phyloP scores from a whole-genome alignment of 495 filamentous ascomycete genomes.

The Rhizodiscina lignyota region DNA sequence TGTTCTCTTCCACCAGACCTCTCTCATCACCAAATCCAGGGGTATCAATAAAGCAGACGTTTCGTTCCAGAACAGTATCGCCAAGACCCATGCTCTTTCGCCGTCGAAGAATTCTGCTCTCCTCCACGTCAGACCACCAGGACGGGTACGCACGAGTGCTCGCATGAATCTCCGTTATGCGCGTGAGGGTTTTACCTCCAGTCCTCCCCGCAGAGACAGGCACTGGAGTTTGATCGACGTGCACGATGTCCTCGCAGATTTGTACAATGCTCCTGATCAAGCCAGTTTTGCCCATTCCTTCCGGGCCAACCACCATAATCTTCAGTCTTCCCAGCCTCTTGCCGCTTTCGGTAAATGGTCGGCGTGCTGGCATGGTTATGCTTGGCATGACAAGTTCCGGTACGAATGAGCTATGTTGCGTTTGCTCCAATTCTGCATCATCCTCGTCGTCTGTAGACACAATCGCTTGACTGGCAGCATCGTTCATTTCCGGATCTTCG shows the following conservation, averaged over 20 bases:
- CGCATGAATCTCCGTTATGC: slow-evolving; percentile 70
- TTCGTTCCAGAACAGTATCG: slow-evolving; percentile 75
- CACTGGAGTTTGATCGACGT: slow-evolving; percentile 61
- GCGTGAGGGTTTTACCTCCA: slow-evolving; percentile 10
- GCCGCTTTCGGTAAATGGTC: slow-evolving; percentile 80
- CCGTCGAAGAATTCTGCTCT: slow-evolving; percentile 48
- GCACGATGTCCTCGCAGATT: slow-evolving; percentile 88
- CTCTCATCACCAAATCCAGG: slow-evolving; percentile 45
- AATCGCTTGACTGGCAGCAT: slow-evolving; percentile 31
- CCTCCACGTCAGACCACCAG: slow-evolving; percentile 90
- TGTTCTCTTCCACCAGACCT: slow-evolving; percentile 47
- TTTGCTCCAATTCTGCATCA: slow-evolving; percentile 12
- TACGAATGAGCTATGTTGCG: slow-evolving; percentile 27
- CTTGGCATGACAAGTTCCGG: slow-evolving; percentile 97
- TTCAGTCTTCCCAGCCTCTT: slow-evolving; percentile 76
- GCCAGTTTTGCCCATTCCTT: slow-evolving; percentile 68
- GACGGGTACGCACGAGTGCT: slow-evolving; percentile 83
- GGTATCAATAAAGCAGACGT: slow-evolving; percentile 91
- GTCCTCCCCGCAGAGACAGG: background rate
- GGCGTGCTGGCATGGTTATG: slow-evolving; percentile 81
- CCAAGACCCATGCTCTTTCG: slow-evolving; percentile 71
- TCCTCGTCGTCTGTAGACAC: slow-evolving; percentile 28
- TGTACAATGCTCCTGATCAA: slow-evolving; percentile 89
- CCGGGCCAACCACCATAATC: slow-evolving; percentile 68
- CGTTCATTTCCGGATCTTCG: no score